Conservation (phyloP, 73 alveolate species). For the Uronychia setigera region DNA sequence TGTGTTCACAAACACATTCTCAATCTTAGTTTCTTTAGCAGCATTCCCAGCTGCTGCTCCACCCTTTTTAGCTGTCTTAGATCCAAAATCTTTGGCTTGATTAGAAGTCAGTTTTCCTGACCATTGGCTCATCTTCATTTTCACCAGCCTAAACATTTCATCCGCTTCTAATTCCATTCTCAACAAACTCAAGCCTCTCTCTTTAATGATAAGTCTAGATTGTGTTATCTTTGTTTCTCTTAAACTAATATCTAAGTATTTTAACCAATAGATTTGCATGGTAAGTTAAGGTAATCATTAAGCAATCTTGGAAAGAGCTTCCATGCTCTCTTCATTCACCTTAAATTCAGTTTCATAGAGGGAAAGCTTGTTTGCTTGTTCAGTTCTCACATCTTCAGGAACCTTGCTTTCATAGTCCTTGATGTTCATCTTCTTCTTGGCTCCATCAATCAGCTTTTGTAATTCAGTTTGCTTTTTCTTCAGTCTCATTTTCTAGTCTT, state of each 20-base stretch:
- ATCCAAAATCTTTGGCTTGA: neutral
- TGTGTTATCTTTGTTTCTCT: neutral
- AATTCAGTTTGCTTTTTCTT: constrained; percentile 72
- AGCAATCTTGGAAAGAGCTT: constrained; percentile 18
- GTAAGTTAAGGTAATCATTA: neutral
- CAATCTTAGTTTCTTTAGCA: constrained; percentile 25
- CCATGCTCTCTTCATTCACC: constrained; percentile 56
- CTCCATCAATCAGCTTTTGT: constrained; percentile 68
- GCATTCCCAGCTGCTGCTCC: constrained; percentile 34
- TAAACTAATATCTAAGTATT: neutral
- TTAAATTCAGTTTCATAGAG: constrained; percentile 64
- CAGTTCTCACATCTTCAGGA: constrained; percentile 75
- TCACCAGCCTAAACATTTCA: constrained; percentile 47
- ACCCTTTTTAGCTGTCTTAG: neutral
- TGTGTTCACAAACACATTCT: constrained; percentile 13
- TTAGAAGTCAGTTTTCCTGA: constrained; percentile 1
- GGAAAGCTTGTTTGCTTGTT: constrained; percentile 60
- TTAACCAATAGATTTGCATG: neutral
- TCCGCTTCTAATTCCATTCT: constrained; percentile 53
- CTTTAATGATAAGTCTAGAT: too few relatives aligned
- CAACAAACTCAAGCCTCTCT: too few relatives aligned
- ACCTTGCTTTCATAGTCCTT: constrained; percentile 74
- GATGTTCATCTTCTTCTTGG: constrained; percentile 70
- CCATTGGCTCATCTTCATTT: constrained; percentile 42
- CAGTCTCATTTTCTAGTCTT: too few relatives aligned